These are phyloP conservation scores for Candida corydali DNA, from an alignment of 805 yeast species.

Conservation along the genomic window DNA sequence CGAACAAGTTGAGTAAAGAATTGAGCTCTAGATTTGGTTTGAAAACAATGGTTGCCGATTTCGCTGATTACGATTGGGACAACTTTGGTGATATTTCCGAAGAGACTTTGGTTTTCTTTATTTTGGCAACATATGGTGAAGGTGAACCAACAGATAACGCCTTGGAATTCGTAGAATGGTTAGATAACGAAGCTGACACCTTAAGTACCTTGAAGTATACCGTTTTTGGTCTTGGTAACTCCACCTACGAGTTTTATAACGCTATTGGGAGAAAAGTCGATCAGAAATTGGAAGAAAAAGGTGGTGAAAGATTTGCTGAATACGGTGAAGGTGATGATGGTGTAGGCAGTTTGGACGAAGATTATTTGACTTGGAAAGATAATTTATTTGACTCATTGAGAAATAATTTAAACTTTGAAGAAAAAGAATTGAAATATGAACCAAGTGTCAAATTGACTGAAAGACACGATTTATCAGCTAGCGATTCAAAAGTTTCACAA, in stretches of 20 bases:
- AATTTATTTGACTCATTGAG: constrained; percentile 61
- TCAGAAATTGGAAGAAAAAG: constrained; percentile 50
- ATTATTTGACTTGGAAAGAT: constrained; percentile 91
- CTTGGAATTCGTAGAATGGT: constrained; percentile 66
- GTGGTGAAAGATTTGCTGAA: constrained; percentile 70
- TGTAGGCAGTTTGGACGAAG: constrained; percentile 91
- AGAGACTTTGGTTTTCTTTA: constrained; percentile 57
- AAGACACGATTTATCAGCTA: constrained; percentile 20
- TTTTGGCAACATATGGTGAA: constrained; percentile 94
- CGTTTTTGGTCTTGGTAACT: constrained; percentile 90
- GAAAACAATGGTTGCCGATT: constrained; percentile 79
- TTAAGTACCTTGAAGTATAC: constrained; percentile 61
- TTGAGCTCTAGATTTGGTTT: constrained; percentile 77
- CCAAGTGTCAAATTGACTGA: constrained; percentile 54
- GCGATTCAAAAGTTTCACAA: constrained; percentile 34
- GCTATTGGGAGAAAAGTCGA: constrained; percentile 67
- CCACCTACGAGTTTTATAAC: constrained; percentile 89
- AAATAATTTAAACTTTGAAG: constrained; percentile 62
- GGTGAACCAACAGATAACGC: constrained; percentile 98
- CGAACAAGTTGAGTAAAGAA: constrained; percentile 86
- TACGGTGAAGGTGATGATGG: constrained; percentile 96
- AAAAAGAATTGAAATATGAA: constrained; percentile 75
- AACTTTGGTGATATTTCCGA: constrained; percentile 60
- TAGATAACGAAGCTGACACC: constrained; percentile 54
- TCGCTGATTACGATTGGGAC: constrained; percentile 85